These are phyloP conservation scores for Lasiodiplodia theobromae DNA, from an alignment of 2,329 filamentous ascomycete species.

Conservation along the genomic window DNA sequence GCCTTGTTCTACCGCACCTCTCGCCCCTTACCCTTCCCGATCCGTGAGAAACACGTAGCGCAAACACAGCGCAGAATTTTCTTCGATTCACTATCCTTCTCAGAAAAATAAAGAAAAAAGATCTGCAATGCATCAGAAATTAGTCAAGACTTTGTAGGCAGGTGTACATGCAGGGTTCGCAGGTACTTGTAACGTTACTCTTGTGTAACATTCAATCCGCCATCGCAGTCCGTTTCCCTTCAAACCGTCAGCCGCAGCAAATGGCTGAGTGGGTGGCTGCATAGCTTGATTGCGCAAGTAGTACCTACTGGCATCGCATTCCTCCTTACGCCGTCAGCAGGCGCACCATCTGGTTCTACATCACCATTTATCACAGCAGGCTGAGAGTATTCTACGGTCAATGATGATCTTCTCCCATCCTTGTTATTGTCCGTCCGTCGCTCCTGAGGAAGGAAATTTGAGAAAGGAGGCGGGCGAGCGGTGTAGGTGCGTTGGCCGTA, in stretches of 20 bases:
- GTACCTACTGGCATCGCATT: background rate
- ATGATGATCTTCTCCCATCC: too few relatives aligned
- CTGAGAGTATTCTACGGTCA: too few relatives aligned
- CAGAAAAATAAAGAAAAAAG: too few relatives aligned
- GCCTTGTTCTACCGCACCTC: background rate
- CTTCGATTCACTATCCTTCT: too few relatives aligned
- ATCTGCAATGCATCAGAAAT: too few relatives aligned
- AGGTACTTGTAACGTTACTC: background rate
- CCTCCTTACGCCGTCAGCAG: background rate
- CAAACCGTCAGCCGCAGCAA: too few relatives aligned
- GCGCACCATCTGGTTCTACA: background rate
- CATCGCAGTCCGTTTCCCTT: background rate
- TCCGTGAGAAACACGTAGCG: too few relatives aligned
- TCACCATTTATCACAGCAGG: too few relatives aligned
- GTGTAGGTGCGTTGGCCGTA: background rate
- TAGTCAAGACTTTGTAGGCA: background rate
- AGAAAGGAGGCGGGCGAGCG: background rate
- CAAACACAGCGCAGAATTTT: too few relatives aligned
- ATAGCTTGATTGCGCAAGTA: background rate
- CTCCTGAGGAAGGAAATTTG: background rate
- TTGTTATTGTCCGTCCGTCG: background rate
- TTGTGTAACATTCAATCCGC: background rate
- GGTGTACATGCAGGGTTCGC: background rate
- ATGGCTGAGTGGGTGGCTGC: background rate
- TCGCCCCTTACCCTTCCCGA: background rate